phyloP scores from a whole-genome alignment of 75 land plant species.

The Ceratopteris richardii region DNA sequence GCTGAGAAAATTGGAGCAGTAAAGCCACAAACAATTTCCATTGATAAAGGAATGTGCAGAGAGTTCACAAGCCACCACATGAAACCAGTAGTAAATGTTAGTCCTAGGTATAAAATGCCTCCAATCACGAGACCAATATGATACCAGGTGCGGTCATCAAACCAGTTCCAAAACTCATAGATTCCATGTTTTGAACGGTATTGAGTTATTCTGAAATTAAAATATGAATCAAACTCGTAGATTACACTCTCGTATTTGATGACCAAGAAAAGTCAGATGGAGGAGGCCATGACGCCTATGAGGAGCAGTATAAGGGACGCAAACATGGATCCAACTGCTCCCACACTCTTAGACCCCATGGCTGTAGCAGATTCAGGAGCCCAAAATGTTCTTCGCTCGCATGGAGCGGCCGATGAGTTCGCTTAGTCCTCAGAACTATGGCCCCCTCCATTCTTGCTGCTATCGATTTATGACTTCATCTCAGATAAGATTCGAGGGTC shows the following conservation, averaged over 20 bases:
- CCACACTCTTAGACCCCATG: slow-evolving; percentile 37
- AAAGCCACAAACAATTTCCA: slow-evolving; percentile 97
- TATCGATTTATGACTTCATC: too few species aligned
- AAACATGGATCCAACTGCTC: slow-evolving; percentile 58
- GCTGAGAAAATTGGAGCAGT: slow-evolving; percentile 98
- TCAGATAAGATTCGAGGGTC: too few species aligned
- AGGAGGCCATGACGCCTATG: slow-evolving; percentile 94
- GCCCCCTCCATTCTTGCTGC: too few species aligned
- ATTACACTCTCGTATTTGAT: slow-evolving; percentile 99
- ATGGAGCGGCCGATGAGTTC: too few species aligned
- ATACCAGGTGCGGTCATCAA: slow-evolving; percentile 99
- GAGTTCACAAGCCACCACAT: slow-evolving; percentile 83
- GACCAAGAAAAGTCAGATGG: slow-evolving; percentile 96
- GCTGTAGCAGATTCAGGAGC: neutral
- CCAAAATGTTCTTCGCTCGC: too few species aligned
- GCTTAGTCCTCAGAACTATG: too few species aligned
- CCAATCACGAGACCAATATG: slow-evolving; percentile 91
- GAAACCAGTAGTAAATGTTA: slow-evolving; percentile 90
- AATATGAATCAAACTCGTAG: slow-evolving; percentile 98
- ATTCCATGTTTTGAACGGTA: slow-evolving; percentile 81
- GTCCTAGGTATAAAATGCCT: slow-evolving; percentile 96
- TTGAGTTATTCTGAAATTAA: slow-evolving; percentile 98
- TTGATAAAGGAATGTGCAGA: slow-evolving; percentile 89
- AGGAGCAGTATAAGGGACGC: slow-evolving; percentile 63
- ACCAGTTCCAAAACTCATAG: slow-evolving; percentile 99